Conservation (phyloP, 257 asterid species). For the Fraxinus quadrangulata region DNA sequence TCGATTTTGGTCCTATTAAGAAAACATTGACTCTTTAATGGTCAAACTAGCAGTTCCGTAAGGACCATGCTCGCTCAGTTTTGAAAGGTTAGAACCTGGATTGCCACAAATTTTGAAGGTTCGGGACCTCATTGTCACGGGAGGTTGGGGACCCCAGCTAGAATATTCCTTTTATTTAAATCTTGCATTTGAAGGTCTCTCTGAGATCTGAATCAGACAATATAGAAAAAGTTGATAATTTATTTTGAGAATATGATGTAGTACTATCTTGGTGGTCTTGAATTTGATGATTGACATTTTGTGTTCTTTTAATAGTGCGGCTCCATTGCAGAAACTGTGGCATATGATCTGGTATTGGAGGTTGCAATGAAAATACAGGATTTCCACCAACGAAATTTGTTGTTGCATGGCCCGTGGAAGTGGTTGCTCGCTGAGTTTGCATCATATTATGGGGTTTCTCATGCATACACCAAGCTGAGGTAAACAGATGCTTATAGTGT, state of each 20-base stretch:
- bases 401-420: constrained; percentile 55
- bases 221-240: background rate
- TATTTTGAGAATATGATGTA: background rate
- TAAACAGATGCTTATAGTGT: constrained; percentile 1
- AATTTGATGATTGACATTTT: background rate
- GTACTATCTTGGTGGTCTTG: background rate
- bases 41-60: background rate
- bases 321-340: constrained; percentile 59
- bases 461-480: constrained; percentile 58
- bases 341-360: constrained; percentile 53
- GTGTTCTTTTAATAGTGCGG: constrained; percentile 41
- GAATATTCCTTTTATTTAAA: background rate
- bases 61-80: background rate
- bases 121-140: background rate
- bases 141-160: background rate
- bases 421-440: constrained; percentile 57
- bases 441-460: constrained; percentile 56
- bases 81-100: background rate
- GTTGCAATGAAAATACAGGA: constrained; percentile 53
- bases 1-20: background rate
- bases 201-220: background rate
- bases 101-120: background rate
- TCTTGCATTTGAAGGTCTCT: background rate
- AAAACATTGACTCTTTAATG: background rate
- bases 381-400: constrained; percentile 49